Evolutionary conservation across 2,329 filamentous ascomycete species (phyloP), one percentile per base, ranked within the genome.

Genomic region (Cladosporium cucumerinum): DNA sequence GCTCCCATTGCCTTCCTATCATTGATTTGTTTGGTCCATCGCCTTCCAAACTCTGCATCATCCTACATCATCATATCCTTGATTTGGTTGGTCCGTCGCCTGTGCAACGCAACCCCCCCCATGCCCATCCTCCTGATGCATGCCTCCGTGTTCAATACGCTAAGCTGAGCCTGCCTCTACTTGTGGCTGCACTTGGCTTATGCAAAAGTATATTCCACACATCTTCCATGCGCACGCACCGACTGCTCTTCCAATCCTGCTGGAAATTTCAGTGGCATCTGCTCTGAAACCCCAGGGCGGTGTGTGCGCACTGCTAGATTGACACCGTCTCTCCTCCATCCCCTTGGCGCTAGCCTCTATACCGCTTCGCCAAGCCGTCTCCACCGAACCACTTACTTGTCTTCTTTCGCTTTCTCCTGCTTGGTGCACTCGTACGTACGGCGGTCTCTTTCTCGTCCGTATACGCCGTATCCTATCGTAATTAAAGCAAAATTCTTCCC

Each of bases 401-500:
- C n/a, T 28, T 58, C 55, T 58, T 46, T 39, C n/a, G n/a, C 32
- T 12, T n/a, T 25, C 18, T 26, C 21, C 34, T 58, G 21, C 16
- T 58, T 58, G 55, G 55, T 58, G 55, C 55, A 8, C 26, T 58
- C 36, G 36, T 58, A 58, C 30, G 16, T 39, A 57, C 32, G 30
- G 30, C 54, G 39, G 32, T 16, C 48, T 16, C 23, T 51, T 51
- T 55, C 36, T 43, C 55, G 36, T 30, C 5, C 36, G 55, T 36
- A 46, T 12, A 26, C 32, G 3, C 12, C 34, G 16, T 30, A 28
- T 51, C 18, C 48, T 28, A 21, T 28, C 30, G 25, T 18, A 18
- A 5, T 3, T 10, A 52, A 46, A 46, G 39, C 18, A 21, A n/a
- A n/a, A n/a, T n/a, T n/a, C n/a, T n/a, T n/a, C n/a, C n/a, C n/a